Conservation (phyloP, 1,284 basidiomycete genomes). For the Athelia sp. region DNA sequence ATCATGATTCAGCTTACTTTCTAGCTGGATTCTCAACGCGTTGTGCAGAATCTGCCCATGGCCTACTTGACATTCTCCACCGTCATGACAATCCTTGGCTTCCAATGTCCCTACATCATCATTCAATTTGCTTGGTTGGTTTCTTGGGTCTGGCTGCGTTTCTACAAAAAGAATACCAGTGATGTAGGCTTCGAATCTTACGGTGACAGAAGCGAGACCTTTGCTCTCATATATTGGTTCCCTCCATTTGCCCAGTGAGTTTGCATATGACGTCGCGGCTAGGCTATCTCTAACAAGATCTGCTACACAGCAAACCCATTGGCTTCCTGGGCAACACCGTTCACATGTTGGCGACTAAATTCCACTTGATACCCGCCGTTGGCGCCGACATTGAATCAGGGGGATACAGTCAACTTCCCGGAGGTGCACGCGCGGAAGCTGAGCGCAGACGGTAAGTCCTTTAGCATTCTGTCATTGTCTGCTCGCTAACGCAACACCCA, state of each 20-base stretch:
- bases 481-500: constrained; percentile 5
- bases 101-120: constrained; percentile 91
- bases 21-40: constrained; percentile 7
- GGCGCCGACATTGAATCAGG: constrained; percentile 67
- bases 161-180: constrained; percentile 82
- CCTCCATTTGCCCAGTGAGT: constrained; percentile 88
- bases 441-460: constrained; percentile 75
- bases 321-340: constrained; percentile 65
- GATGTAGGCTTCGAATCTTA: constrained; percentile 63
- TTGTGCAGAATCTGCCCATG: constrained; percentile 80
- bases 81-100: constrained; percentile 82
- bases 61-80: constrained; percentile 90
- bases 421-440: constrained; percentile 88
- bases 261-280: constrained; percentile 24
- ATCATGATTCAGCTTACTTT: background rate
- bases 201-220: constrained; percentile 94
- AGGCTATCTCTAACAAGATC: constrained; percentile 5
- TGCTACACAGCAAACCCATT: constrained; percentile 52
- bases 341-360: constrained; percentile 64
- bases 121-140: constrained; percentile 99
- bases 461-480: background rate
- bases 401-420: constrained; percentile 72
- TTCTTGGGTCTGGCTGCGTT: constrained; percentile 91
- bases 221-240: constrained; percentile 96
- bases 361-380: constrained; percentile 74